Evolutionary conservation across 208 protist species (phyloP).

Genomic region (Trypanosoma vivax): DNA sequence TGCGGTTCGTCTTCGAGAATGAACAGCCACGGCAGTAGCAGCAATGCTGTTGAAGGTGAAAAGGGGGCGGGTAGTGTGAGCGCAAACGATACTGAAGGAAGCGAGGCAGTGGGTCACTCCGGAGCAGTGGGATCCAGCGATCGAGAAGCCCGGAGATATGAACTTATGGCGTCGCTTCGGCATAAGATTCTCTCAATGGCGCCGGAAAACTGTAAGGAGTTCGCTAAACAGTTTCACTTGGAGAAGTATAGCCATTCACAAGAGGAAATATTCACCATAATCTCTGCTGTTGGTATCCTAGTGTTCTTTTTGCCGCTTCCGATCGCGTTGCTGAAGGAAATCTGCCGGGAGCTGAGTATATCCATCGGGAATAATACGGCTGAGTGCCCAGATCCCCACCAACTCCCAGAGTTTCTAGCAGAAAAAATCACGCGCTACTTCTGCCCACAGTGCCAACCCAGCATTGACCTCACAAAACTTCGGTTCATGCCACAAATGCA

Average conservation of each 20-base stretch:
- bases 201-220: conserved; percentile 24
- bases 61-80: too few species aligned
- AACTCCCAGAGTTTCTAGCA: conserved; percentile 46
- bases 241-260: conserved; percentile 3
- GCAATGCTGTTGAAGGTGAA: too few species aligned
- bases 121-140: too few species aligned
- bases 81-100: too few species aligned
- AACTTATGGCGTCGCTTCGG: too few species aligned
- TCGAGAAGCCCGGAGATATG: too few species aligned
- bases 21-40: too few species aligned
- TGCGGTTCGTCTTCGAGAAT: too few species aligned
- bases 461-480: conserved; percentile 32
- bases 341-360: conserved; percentile 58
- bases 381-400: conserved; percentile 30
- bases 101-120: too few species aligned
- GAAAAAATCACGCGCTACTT: conserved; percentile 57
- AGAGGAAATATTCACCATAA: conserved; percentile 46
- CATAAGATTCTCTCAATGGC: too few species aligned
- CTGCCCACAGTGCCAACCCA: conserved; percentile 25
- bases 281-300: conserved; percentile 43
- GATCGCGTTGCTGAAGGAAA: conserved; percentile 26
- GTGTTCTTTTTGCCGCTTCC: conserved; percentile 48
- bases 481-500: conserved; percentile 62
- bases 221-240: conserved; percentile 23
- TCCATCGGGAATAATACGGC: conserved; percentile 33